These are phyloP conservation scores for Thielaviopsis punctulata DNA, from an alignment of 2,329 filamentous ascomycete species.

Conservation along the genomic window DNA sequence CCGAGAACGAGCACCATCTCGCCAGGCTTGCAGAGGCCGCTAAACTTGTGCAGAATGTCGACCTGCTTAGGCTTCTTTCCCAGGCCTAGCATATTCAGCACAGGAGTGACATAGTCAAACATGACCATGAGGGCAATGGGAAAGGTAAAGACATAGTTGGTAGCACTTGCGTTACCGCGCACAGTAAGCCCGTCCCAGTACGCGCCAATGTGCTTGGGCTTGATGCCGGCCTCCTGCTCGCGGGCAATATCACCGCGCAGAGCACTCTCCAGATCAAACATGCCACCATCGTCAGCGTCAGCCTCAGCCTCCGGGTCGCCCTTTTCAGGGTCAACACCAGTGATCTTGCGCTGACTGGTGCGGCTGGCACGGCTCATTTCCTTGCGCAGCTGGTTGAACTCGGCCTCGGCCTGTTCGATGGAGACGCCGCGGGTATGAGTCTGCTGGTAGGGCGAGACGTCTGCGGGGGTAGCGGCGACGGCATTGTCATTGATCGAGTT, in stretches of 20 bases:
- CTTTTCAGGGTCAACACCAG: constrained; percentile 41
- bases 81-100: constrained; percentile 44
- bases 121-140: constrained; percentile 62
- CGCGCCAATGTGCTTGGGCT: constrained; percentile 62
- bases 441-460: not conserved
- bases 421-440: constrained; percentile 33
- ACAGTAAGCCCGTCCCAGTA: constrained; percentile 66
- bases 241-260: constrained; percentile 55
- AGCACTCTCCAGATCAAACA: constrained; percentile 60
- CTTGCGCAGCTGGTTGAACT: constrained; percentile 51
- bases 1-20: constrained; percentile 82
- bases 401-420: constrained; percentile 48
- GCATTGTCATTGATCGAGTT: constrained; percentile 8
- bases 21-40: constrained; percentile 54
- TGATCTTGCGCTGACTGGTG: constrained; percentile 24
- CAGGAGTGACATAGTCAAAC: constrained; percentile 54
- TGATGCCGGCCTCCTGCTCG: constrained; percentile 62
- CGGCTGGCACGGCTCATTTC: constrained; percentile 41
- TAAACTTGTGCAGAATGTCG: constrained; percentile 57
- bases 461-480: constrained; percentile 4
- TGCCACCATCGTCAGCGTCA: constrained; percentile 23
- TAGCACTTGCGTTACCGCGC: constrained; percentile 53
- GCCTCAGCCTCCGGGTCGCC: constrained; percentile 26
- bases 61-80: constrained; percentile 53
- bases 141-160: constrained; percentile 59